Base-by-base conservation (phyloP, 441 rosid genomes). In the Erodium trifolium region DNA sequence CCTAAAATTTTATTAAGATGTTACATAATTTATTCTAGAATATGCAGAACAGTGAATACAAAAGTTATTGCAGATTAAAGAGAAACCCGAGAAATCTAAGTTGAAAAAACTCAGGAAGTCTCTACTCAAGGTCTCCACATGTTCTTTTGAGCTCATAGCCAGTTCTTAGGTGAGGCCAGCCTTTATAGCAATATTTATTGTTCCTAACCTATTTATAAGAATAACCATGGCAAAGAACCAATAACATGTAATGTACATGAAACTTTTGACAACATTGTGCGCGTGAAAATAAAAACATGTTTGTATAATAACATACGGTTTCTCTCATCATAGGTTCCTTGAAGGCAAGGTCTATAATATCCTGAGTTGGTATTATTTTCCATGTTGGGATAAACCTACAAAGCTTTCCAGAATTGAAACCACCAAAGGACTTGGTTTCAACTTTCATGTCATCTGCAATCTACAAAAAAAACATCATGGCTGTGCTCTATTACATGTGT, bases 151-250 rank as follows among this genome's bases (percentile, higher is more conserved):
- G 85, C 67, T 90, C 95, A 69, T 73, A 41, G 23, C 83, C 91
- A 11, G 98, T 89, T 81, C 82, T 89, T 81, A 93, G 53, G 23
- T 90, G 85, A 11, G 87, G 86, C 9, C 88, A 75, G 2, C 96
- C 97, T 78, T 93, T 86, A 80, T 93, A 91, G 82, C 97, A 93
- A 14, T 82, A 83, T 27, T 73, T 78, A 11, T 91, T 93, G 29
- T 70, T 79, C 72, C 92, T 85, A 29, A 93, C 55, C 96, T 93
- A 12, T 67, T 31, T 63, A 7, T 75, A 37, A 37, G 1, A 23
- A 23, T 2, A 23, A 23, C 0, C 27, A 23, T 23, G 27, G 27
- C 27, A 23, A 23, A 23, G 27, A 23, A 23, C 27, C 27, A 23
- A 23, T 23, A 23, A 23, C 27, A 23, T 23, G 13, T 8, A 2